A percentile compares a stretch with the other conserved stretches of the same genome.
Evolutionary conservation across 371 early-diverging fungal genomes (phyloP).

Genomic region (Mortierella sp.): DNA sequence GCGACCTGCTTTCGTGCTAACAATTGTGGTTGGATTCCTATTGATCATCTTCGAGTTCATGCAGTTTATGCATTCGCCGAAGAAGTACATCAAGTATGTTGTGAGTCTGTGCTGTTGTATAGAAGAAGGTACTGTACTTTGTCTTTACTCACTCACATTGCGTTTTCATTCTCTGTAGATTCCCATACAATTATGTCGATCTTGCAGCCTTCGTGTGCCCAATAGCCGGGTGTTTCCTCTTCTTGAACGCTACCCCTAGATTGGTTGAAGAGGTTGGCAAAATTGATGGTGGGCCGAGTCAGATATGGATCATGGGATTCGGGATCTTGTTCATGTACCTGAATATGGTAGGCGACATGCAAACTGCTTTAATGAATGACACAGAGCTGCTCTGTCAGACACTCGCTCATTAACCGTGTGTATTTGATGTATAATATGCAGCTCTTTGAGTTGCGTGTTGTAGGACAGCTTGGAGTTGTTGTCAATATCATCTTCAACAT

Average conservation of each 20-base stretch:
- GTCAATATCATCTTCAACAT: constrained; percentile 52
- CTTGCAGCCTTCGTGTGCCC: constrained; percentile 22
- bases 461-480: constrained; percentile 38
- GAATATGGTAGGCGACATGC: constrained; percentile 40
- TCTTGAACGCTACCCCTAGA: too few relatives aligned
- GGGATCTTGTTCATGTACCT: constrained; percentile 35
- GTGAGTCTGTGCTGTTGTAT: too few relatives aligned
- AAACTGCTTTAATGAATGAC: neutral
- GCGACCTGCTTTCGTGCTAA: neutral
- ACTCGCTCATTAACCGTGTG: neutral
- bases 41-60: neutral
- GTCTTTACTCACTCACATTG: too few relatives aligned
- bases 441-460: constrained; percentile 45
- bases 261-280: neutral
- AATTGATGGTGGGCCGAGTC: constrained; percentile 8
- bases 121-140: too few relatives aligned
- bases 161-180: constrained; percentile 9
- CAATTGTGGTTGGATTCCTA: neutral
- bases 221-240: constrained; percentile 30
- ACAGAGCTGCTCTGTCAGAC: neutral
- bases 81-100: neutral
- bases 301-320: constrained; percentile 47
- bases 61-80: neutral
- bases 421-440: neutral
- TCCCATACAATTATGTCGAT: constrained; percentile 46